Base-by-base conservation (phyloP, 2,329 filamentous ascomycete genomes). In the Coccinonectria pachysandricola region DNA sequence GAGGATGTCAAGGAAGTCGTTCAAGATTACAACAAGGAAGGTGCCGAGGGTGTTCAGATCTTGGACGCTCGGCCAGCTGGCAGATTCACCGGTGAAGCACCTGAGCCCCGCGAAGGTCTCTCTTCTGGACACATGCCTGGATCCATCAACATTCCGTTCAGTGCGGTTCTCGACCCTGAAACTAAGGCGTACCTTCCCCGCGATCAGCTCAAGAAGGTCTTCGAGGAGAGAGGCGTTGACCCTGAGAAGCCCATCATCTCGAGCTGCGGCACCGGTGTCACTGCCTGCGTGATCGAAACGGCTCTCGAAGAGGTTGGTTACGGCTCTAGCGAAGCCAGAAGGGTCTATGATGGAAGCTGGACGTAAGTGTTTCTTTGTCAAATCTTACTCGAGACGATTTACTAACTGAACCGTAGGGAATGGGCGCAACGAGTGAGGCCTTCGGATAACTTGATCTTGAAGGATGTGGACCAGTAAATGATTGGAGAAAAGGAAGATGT, bases 331-430 rank as follows among this genome's bases (percentile, higher is more conserved):
- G 68, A 76, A 34, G 71, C 71, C 28, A 72, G 83, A 40, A 77
- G 71, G 49, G 66, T 98, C 12, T 98, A 98, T 48, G 91, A 98
- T 53, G 91, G 91, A 24, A 94, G 87, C 56, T 98, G 91, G 91
- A 96, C 91, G 71, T 93, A 65, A 75, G 82, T 79, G 7, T 8
- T 30, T 13, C 19, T 9, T 16, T 25, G n/a, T 19, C 17, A 14
- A 29, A 10, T 23, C 17, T 24, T 17, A 6, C 17, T 9, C 16
- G 21, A 28, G 26, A 22, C 34, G 34, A 37, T 19, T 7, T 10
- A 10, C 50, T 57, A 45, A 59, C 48, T 28, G 15, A 20, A 16
- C 31, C 10, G 33, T 30, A 77, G 72, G 13, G 72, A 76, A 57
- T 81, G 75, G 74, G 76, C 75, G 19, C 75, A 79, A 46, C 61